phyloP scores from a whole-genome alignment of 805 yeast species.

The Candida jianshihensis region DNA sequence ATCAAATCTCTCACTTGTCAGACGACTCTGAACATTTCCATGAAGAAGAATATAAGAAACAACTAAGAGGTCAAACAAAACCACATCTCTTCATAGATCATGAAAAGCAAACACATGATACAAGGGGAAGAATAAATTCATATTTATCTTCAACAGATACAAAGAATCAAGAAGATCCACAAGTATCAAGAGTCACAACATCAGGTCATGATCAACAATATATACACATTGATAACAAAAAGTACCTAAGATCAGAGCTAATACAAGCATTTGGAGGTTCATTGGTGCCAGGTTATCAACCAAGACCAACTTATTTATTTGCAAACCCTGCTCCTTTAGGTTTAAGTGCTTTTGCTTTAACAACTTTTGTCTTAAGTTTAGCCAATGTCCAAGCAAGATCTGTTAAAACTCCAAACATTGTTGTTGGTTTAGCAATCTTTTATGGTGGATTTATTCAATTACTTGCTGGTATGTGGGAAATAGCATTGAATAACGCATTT shows the following conservation, averaged over 20 bases:
- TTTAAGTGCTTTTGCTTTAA: constrained; percentile 52
- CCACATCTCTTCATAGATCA: not conserved
- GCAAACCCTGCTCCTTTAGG: constrained; percentile 67
- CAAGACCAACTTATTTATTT: constrained; percentile 41
- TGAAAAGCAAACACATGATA: constrained; percentile 2
- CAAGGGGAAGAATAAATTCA: constrained; percentile 7
- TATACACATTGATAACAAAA: constrained; percentile 20
- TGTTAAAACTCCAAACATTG: constrained; percentile 45
- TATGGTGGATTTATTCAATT: constrained; percentile 59
- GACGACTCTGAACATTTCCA: constrained; percentile 8
- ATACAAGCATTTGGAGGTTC: constrained; percentile 65
- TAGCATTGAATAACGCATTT: constrained; percentile 56
- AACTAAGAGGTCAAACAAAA: constrained; percentile 3
- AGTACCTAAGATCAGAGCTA: constrained; percentile 38
- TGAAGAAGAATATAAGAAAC: constrained; percentile 4
- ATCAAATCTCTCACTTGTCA: constrained; percentile 11
- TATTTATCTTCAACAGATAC: not conserved
- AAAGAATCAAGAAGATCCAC: not conserved
- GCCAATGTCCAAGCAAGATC: constrained; percentile 52
- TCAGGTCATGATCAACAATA: constrained; percentile 21
- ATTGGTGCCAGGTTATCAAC: constrained; percentile 50
- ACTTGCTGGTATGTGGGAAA: constrained; percentile 63
- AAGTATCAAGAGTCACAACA: constrained; percentile 14
- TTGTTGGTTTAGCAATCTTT: constrained; percentile 54
- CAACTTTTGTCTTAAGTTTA: constrained; percentile 53